phyloP scores from a whole-genome alignment of 192 early-diverging fungal species.

The Haplosporangium gracile region DNA sequence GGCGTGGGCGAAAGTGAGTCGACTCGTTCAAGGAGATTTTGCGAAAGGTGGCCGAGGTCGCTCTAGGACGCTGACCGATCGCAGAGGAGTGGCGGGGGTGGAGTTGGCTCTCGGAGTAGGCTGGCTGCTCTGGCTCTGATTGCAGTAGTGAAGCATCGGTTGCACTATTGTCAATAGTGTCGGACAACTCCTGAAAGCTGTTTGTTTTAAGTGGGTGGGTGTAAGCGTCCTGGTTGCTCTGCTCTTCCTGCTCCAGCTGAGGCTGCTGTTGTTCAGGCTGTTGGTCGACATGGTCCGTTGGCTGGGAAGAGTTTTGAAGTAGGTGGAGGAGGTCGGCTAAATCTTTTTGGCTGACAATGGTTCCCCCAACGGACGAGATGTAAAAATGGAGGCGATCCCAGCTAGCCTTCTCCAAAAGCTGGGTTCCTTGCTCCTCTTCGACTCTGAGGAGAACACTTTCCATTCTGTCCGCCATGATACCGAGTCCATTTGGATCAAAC shows the following conservation, averaged over 20 bases:
- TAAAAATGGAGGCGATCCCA: conserved; percentile 33
- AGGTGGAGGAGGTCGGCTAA: conserved; percentile 32
- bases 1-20: conserved; percentile 24
- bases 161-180: background rate
- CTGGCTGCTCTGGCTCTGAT: conserved; percentile 4
- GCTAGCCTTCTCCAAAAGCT: conserved; percentile 10
- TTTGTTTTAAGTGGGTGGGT: background rate
- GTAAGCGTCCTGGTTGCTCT: background rate
- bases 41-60: conserved; percentile 6
- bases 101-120: background rate
- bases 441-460: conserved; percentile 40
- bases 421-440: conserved; percentile 38
- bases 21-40: conserved; percentile 47
- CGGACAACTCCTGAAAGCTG: background rate
- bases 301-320: conserved; percentile 11
- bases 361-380: conserved; percentile 17
- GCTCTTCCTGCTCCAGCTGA: background rate
- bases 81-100: conserved; percentile 23
- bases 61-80: conserved; percentile 2
- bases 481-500: conserved; percentile 38
- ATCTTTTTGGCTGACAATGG: conserved; percentile 39
- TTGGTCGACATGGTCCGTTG: background rate
- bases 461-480: conserved; percentile 45
- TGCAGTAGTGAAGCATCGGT: background rate
- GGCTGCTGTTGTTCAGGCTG: conserved; percentile 4